A percentile compares a stretch with the other conserved stretches of the same genome.
Conservation (phyloP, 1,284 basidiomycete genomes). For the Malassezia slooffiae region DNA sequence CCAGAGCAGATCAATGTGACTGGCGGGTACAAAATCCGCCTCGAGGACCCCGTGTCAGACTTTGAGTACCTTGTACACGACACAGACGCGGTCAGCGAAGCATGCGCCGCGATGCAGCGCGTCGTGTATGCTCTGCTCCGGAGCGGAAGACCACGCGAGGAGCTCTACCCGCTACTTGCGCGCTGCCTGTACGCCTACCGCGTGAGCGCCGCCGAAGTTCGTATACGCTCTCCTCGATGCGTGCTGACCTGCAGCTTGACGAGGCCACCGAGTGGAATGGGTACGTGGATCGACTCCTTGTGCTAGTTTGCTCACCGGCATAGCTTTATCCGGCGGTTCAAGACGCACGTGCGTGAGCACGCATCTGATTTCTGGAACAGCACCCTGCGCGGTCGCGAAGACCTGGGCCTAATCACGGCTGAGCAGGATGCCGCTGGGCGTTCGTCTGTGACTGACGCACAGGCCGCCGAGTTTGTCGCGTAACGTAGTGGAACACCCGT, state of each 20-base stretch:
- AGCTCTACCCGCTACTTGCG: constrained; percentile 11
- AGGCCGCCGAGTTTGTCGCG: constrained; percentile 1
- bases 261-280: constrained; percentile 7
- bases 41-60: constrained; percentile 16
- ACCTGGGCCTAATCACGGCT: constrained; percentile 10
- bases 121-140: constrained; percentile 18
- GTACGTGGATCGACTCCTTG: constrained; percentile 8
- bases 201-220: background rate
- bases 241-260: constrained; percentile 9
- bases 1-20: constrained; percentile 5
- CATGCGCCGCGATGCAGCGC: constrained; percentile 19
- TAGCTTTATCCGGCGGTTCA: constrained; percentile 4
- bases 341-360: background rate
- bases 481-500: too few species aligned
- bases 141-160: constrained; percentile 11
- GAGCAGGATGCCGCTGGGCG: constrained; percentile 6
- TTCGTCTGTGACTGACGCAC: background rate
- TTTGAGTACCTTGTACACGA: constrained; percentile 17
- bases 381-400: background rate
- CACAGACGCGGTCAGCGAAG: constrained; percentile 20
- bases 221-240: too few species aligned
- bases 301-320: too few species aligned
- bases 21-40: background rate
- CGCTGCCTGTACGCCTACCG: constrained; percentile 1
- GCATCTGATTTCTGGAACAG: too few species aligned